These are phyloP conservation scores for Colletotrichum costaricense DNA, from an alignment of 2,329 filamentous ascomycete species.

Conservation along the genomic window DNA sequence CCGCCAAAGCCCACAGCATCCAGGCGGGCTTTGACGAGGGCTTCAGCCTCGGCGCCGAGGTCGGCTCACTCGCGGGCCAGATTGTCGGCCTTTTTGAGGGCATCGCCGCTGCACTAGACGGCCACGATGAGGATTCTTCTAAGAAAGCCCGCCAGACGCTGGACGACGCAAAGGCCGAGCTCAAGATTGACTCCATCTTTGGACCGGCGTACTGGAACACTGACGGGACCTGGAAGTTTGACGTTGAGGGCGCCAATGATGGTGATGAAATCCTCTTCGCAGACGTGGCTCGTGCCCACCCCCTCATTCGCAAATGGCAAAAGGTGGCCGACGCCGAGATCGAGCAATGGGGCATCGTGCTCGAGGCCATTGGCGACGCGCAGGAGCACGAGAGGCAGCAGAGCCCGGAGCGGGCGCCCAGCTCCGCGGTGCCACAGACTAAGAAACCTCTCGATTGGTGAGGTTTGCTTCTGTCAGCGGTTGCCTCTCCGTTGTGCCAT, in stretches of 20 bases:
- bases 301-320: constrained; percentile 73
- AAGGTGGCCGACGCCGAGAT: constrained; percentile 45
- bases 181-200: constrained; percentile 73
- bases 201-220: constrained; percentile 72
- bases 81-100: constrained; percentile 84
- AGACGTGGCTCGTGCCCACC: constrained; percentile 75
- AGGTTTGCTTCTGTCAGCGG: constrained; percentile 8
- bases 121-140: constrained; percentile 38
- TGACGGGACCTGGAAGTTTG: constrained; percentile 79
- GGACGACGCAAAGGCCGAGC: constrained; percentile 64
- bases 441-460: constrained; percentile 54
- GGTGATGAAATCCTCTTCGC: constrained; percentile 63
- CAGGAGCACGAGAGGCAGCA: constrained; percentile 45
- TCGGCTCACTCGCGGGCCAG: constrained; percentile 80
- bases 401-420: constrained; percentile 41
- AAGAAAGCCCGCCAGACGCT: constrained; percentile 46
- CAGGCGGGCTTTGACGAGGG: constrained; percentile 94
- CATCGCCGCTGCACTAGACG: constrained; percentile 62
- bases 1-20: constrained; percentile 79
- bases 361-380: constrained; percentile 42
- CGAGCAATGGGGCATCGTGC: constrained; percentile 47
- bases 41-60: constrained; percentile 82
- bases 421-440: constrained; percentile 39
- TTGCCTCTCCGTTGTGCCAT: neutral
- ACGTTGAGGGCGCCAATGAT: constrained; percentile 50